Evolutionary conservation across 805 yeast genomes (phyloP).

Genomic region (Saturnispora diversa): DNA sequence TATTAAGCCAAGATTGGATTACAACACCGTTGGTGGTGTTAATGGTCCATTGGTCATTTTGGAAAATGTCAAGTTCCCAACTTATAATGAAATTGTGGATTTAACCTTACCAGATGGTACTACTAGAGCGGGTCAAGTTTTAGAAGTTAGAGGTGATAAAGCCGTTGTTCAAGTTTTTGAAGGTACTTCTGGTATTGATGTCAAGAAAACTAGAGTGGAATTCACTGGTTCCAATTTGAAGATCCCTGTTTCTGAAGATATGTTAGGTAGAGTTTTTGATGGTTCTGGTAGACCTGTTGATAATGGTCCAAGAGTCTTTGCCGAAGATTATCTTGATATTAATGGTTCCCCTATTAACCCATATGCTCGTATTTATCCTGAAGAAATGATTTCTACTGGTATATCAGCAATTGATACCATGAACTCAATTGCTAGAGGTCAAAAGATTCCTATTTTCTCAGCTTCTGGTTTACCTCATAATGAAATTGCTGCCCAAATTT

Average conservation of each 20-base stretch:
- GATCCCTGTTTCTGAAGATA: conserved; percentile 93
- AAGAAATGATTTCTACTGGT: conserved; percentile 99
- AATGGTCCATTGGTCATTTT: conserved; percentile 95
- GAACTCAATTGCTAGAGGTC: conserved; percentile 99
- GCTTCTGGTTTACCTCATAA: conserved; percentile 99
- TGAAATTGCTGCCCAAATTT: conserved; percentile 98
- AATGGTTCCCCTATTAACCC: conserved; percentile 99
- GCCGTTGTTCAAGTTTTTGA: conserved; percentile 99
- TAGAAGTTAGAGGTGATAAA: conserved; percentile 93
- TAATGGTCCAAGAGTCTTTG: conserved; percentile 96
- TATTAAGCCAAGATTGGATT: conserved; percentile 82
- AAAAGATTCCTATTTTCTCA: conserved; percentile 97
- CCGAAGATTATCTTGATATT: conserved; percentile 96
- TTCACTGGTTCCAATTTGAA: conserved; percentile 92
- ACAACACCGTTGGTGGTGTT: conserved; percentile 96
- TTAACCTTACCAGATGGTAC: conserved; percentile 95
- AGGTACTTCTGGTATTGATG: conserved; percentile 98
- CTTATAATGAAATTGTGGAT: conserved; percentile 94
- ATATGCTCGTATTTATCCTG: conserved; percentile 96
- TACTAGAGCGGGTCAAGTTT: conserved; percentile 92
- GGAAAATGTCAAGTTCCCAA: conserved; percentile 79
- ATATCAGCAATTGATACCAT: conserved; percentile 96
- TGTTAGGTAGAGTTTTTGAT: conserved; percentile 95
- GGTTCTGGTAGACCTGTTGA: conserved; percentile 99
- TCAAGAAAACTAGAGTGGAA: conserved; percentile 93